Conservation (phyloP, 1,139 yeast genomes). For the Zygosaccharomyces sapae region DNA sequence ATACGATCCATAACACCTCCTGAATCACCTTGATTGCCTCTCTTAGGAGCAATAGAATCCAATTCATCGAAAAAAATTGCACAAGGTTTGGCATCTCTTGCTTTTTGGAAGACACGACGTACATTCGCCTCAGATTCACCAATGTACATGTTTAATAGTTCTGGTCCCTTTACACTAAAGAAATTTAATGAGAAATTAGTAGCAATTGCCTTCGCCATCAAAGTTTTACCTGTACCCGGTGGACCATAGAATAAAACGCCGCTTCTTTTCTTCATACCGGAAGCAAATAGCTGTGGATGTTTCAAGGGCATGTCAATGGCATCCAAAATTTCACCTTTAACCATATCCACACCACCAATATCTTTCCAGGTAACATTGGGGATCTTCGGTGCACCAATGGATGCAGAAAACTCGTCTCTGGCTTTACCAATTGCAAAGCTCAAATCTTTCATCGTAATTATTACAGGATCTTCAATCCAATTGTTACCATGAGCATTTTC, state of each 20-base stretch:
- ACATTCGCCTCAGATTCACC: constrained; percentile 99
- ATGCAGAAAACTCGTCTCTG: constrained; percentile 81
- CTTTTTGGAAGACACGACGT: constrained; percentile 85
- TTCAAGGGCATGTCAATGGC: constrained; percentile 94
- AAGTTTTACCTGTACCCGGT: constrained; percentile 96
- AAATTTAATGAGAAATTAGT: constrained; percentile 90
- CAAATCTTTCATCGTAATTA: constrained; percentile 59
- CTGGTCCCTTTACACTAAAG: constrained; percentile 95
- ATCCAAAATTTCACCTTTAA: constrained; percentile 87
- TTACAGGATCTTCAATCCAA: constrained; percentile 45
- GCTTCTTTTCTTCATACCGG: constrained; percentile 87
- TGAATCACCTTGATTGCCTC: constrained; percentile 97
- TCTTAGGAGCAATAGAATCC: constrained; percentile 95
- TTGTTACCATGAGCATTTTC: constrained; percentile 28
- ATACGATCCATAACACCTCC: constrained; percentile 99
- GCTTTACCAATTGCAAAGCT: constrained; percentile 75
- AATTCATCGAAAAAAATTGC: constrained; percentile 95
- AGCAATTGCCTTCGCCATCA: constrained; percentile 93
- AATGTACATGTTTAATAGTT: constrained; percentile 90
- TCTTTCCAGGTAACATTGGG: constrained; percentile 97
- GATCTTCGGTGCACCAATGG: constrained; percentile 94
- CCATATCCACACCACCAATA: constrained; percentile 65
- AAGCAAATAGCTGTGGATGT: constrained; percentile 82
- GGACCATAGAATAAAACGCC: constrained; percentile 96
- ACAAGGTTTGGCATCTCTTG: constrained; percentile 95